phyloP scores from a whole-genome alignment of 78 protist species.

The Dictyostelium brefeldianum region DNA sequence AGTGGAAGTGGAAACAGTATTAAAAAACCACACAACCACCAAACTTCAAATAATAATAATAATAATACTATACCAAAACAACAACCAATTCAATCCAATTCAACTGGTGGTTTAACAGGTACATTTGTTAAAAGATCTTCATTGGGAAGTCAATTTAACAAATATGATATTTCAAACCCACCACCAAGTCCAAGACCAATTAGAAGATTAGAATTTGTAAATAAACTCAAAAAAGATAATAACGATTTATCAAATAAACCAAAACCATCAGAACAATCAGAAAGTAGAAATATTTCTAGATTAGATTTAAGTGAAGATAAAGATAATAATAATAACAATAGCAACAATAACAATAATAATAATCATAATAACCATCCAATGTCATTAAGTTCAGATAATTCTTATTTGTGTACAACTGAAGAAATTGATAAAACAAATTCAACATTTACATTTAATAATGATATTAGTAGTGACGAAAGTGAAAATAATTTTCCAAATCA shows the following conservation, averaged over 20 bases:
- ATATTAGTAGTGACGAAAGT: neutral
- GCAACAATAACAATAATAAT: neutral
- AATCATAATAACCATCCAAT: neutral
- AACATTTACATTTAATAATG: constrained; percentile 11
- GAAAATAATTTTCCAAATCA: neutral
- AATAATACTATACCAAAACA: too few species aligned
- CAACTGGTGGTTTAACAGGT: neutral
- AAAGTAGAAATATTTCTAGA: neutral
- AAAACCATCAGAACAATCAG: neutral
- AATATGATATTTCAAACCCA: constrained; percentile 45
- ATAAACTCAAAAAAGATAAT: constrained; percentile 22
- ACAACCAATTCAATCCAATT: neutral
- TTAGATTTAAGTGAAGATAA: neutral
- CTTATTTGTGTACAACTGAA: constrained; percentile 9
- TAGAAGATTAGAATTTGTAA: constrained; percentile 32
- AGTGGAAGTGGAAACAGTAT: neutral
- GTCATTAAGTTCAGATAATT: neutral
- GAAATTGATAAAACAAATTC: constrained; percentile 11
- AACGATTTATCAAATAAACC: constrained; percentile 11
- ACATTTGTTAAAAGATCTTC: neutral
- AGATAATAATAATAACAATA: neutral
- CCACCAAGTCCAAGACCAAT: constrained; percentile 59
- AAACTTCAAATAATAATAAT: neutral
- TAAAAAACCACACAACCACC: neutral
- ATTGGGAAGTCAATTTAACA: neutral